phyloP scores from a whole-genome alignment of 768 basidiomycete species.

The Mycena vitilis region DNA sequence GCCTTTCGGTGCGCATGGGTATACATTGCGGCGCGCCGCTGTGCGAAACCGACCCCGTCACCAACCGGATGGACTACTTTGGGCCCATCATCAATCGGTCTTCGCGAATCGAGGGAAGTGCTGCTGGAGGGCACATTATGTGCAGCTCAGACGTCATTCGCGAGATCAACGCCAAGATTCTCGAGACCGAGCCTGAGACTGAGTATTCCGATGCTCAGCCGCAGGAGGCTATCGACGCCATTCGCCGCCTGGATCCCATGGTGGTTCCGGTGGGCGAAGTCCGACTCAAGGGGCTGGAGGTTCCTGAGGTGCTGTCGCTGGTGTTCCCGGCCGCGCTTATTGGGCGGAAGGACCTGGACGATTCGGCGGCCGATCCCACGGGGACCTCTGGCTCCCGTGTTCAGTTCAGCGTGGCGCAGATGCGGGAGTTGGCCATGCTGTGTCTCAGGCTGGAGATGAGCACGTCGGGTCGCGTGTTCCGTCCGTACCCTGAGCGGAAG shows the following conservation, averaged over 20 bases:
- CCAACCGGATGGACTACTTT: slow-evolving; percentile 97
- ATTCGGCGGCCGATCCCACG: slow-evolving; percentile 44
- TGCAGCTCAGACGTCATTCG: slow-evolving; percentile 88
- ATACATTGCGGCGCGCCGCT: slow-evolving; percentile 93
- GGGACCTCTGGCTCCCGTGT: slow-evolving; percentile 60
- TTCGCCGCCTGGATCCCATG: slow-evolving; percentile 76
- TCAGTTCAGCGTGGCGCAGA: slow-evolving; percentile 79
- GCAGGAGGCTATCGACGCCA: slow-evolving; percentile 74
- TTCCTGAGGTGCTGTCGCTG: slow-evolving; percentile 87
- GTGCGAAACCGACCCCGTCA: slow-evolving; percentile 92
- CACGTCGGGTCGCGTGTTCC: slow-evolving; percentile 70
- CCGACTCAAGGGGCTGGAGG: slow-evolving; percentile 94
- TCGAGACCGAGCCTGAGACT: slow-evolving; percentile 66
- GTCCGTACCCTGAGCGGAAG: slow-evolving; percentile 56
- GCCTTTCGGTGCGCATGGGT: slow-evolving; percentile 96
- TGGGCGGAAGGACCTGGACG: slow-evolving; percentile 72
- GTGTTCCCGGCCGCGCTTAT: slow-evolving; percentile 83
- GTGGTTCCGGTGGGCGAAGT: slow-evolving; percentile 87
- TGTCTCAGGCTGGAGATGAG: slow-evolving; percentile 86
- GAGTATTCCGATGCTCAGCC: slow-evolving; percentile 71
- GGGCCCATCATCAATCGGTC: slow-evolving; percentile 96
- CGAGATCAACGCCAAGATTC: slow-evolving; percentile 77
- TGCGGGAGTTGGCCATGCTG: slow-evolving; percentile 76
- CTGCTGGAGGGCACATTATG: slow-evolving; percentile 94
- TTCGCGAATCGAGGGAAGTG: slow-evolving; percentile 83